Base-by-base conservation (phyloP, 1,139 yeast genomes). In the Eremothecium sinecaudum region DNA sequence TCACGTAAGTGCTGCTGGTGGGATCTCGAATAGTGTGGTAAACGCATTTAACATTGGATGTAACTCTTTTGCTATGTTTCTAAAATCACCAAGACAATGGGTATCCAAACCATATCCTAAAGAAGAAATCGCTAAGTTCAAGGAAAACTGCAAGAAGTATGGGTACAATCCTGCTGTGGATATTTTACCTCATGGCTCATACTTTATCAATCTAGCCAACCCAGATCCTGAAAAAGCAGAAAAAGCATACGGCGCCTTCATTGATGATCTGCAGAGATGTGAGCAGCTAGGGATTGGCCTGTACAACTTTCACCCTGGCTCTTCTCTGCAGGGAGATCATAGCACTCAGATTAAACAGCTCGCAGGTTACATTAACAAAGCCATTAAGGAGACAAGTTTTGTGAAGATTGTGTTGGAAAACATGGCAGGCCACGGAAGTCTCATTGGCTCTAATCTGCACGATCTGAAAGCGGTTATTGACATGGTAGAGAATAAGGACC, bases 371-470 rank as follows among this genome's bases (percentile, higher is more conserved):
- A 77, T 90, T 46, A 90, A 92, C 56, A 66, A 62, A 27, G 96
- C 94, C 5, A 79, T 82, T 29, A 59, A 62, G 19, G 75, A 75
- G 37, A 90, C 98, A 0, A 49, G 60, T 4, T 79, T 75, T 51
- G 97, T 90, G 21, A 84, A 79, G 52, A 78, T 90, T 33, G 94
- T 90, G 9, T 69, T 92, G 38, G 99, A 90, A 54, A 90, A 90
- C 53, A 90, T 92, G 98, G 96, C 98, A 0, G 98, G 98, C 9
- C 94, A 86, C 47, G 95, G 95, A 5, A 80, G 82, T 42, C 67
- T 87, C 40, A 80, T 90, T 32, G 98, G 98, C 1, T 79, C 92
- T 3, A 67, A 73, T 31, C 61, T 90, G 25, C 75, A 80, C 45
- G 98, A 90, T 51, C 64, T 90, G 30, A 65, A 69, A 22, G 73